Percentiles rank a stretch among this genome's conserved stretches.
phyloP scores from a whole-genome alignment of 306 rosid species.

The Mimosa bimucronata region DNA sequence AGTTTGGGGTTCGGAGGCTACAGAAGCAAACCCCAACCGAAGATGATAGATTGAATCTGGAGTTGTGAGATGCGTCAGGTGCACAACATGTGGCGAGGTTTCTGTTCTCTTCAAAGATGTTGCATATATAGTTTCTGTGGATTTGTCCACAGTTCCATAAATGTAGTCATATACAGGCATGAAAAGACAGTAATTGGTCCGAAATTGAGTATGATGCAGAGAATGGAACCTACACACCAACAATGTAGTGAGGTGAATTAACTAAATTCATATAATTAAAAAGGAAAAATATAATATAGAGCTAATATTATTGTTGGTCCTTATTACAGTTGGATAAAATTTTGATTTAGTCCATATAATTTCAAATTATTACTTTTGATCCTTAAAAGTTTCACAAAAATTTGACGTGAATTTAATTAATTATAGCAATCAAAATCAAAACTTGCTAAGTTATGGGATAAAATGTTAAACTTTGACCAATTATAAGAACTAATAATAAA shows the following conservation, averaged over 20 bases:
- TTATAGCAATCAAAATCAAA: too few relatives aligned
- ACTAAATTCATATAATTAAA: too few relatives aligned
- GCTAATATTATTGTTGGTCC: too few relatives aligned
- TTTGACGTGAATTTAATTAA: too few relatives aligned
- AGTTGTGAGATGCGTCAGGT: constrained; percentile 69
- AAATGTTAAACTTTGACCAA: too few relatives aligned
- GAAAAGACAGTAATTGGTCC: constrained; percentile 68
- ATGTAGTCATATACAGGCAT: constrained; percentile 83
- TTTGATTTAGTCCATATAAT: too few relatives aligned
- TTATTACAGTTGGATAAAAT: too few relatives aligned
- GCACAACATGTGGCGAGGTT: constrained; percentile 51
- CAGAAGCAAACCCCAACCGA: constrained; percentile 57
- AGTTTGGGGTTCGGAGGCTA: constrained; percentile 59
- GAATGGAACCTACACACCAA: constrained; percentile 61
- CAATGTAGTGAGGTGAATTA: neutral
- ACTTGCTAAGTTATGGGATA: too few relatives aligned
- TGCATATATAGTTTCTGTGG: constrained; percentile 47
- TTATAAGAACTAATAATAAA: too few relatives aligned
- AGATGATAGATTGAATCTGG: constrained; percentile 70
- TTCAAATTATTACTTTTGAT: too few relatives aligned
- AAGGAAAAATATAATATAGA: too few relatives aligned
- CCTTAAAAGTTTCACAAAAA: too few relatives aligned
- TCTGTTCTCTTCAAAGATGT: constrained; percentile 49
- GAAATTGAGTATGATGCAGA: constrained; percentile 76
- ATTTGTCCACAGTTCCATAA: constrained; percentile 64